Evolutionary conservation across 2,329 filamentous ascomycete species (phyloP).

Genomic region (Dothideomycetes sp.): DNA sequence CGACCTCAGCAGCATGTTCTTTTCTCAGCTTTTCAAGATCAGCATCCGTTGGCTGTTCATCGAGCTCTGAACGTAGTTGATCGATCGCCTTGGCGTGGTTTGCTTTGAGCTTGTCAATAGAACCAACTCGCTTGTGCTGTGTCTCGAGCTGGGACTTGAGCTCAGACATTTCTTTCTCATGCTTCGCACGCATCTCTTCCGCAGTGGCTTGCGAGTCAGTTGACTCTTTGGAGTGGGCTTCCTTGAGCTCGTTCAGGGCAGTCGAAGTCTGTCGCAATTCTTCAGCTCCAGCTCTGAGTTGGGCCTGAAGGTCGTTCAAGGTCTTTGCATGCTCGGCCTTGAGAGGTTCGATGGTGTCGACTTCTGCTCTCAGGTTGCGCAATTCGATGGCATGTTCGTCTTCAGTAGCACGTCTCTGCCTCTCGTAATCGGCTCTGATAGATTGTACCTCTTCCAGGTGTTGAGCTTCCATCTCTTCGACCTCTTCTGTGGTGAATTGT

Average conservation of each 20-base stretch:
- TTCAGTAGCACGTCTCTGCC: conserved; percentile 8
- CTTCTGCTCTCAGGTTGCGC: conserved; percentile 1
- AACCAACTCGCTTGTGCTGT: conserved; percentile 13
- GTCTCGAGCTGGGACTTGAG: conserved; percentile 21
- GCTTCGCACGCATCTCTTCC: conserved; percentile 11
- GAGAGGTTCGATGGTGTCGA: neutral
- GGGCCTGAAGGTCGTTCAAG: neutral
- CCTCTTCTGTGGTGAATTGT: conserved; percentile 5
- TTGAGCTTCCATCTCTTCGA: conserved; percentile 11
- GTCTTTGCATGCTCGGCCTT: conserved; percentile 5
- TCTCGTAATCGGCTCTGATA: conserved; percentile 8
- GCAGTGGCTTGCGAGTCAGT: neutral
- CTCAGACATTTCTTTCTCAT: conserved; percentile 18
- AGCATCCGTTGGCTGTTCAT: neutral
- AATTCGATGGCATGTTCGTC: conserved; percentile 11
- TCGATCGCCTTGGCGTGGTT: conserved; percentile 8
- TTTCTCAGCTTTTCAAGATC: neutral
- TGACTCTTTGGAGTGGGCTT: conserved; percentile 6
- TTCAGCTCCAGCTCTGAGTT: conserved; percentile 1
- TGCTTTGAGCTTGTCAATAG: conserved; percentile 9
- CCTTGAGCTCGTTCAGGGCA: neutral
- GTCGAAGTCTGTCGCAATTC: neutral
- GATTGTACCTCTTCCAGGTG: conserved; percentile 10
- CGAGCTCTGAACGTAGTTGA: conserved; percentile 5
- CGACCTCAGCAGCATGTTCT: neutral